These are phyloP conservation scores for Pleurotus citrinopileatus DNA, from an alignment of 768 basidiomycete species.

Conservation along the genomic window DNA sequence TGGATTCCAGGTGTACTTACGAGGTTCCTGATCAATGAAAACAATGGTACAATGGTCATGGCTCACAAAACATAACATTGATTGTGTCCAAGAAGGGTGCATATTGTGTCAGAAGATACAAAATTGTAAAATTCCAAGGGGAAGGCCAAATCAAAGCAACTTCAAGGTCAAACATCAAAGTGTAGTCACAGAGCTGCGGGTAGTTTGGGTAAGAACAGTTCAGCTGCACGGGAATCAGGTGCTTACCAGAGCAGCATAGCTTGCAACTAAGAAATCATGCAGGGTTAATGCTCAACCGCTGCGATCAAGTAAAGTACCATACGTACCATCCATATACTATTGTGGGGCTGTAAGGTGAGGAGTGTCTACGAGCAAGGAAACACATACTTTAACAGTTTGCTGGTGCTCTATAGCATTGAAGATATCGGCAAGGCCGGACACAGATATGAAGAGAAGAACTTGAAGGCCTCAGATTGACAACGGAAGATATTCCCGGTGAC, in stretches of 20 bases:
- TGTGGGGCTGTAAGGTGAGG: too few species aligned
- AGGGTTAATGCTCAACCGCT: too few species aligned
- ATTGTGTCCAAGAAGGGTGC: slow-evolving; percentile 12
- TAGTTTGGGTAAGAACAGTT: not conserved
- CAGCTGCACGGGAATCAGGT: not conserved
- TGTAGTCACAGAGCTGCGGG: slow-evolving; percentile 8
- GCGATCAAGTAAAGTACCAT: too few species aligned
- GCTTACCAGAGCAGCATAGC: slow-evolving; percentile 2
- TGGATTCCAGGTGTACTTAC: not conserved
- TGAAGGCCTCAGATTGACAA: too few species aligned
- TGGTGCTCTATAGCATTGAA: too few species aligned
- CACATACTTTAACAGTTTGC: too few species aligned
- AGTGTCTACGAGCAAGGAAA: too few species aligned
- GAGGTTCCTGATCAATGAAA: not conserved
- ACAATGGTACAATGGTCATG: not conserved
- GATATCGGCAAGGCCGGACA: too few species aligned
- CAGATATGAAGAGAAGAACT: too few species aligned
- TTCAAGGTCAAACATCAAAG: slow-evolving; percentile 5
- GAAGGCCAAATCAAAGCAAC: slow-evolving; percentile 7
- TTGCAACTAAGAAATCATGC: not conserved
- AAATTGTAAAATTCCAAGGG: slow-evolving; percentile 5
- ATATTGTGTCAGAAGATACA: slow-evolving; percentile 10
- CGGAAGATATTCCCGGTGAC: too few species aligned
- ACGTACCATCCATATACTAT: too few species aligned
- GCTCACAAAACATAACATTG: slow-evolving; percentile 6